Evolutionary conservation across 352 stramenopile species (phyloP), one percentile per base, ranked within the genome.

Genomic region (Globisporangium emineosum): DNA sequence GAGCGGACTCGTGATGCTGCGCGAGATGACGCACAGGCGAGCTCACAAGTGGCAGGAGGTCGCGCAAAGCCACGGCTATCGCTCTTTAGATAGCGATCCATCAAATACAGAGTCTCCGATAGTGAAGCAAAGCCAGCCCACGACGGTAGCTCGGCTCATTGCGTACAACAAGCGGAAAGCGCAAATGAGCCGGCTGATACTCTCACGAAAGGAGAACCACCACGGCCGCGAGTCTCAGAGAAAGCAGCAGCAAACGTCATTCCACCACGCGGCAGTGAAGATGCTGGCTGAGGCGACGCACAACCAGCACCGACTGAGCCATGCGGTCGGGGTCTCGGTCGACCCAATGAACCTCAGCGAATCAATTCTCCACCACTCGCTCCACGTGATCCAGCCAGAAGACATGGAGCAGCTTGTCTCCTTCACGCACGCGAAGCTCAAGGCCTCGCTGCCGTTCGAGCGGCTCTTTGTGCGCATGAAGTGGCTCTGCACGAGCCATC

Each of bases 401-500:
- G 72, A 80, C 9, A 49, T 83, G 23, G 70, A 84, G 21, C n/a
- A 35, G 17, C 57, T 81, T 23, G 35, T 84, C 32, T 64, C 71
- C 40, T 82, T 78, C 27, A 58, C 70, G 2, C 58, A 81, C 56
- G 27, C 69, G 17, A 53, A 68, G 37, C 61, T 70, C 2, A 62
- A 66, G 21, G 58, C 72, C 15, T 52, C 57, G 2, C 45, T 80
- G 6, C 63, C 64, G 1, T 42, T 83, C 27, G 77, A 83, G 27
- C 66, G 77, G 5, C 71, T 88, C 37, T 76, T 77, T 17, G 30
- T 69, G 15, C 71, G 75, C 1, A 60, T 85, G 9, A 76, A 71
- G 45, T 86, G 76, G 73, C 54, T 88, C 43, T 68, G 66, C n/a
- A 66, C 64, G 37, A 86, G 77, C n/a, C 75, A 88, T 60, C 73